Evolutionary conservation across 352 stramenopile species (phyloP).

Genomic region (Pythium biforme): DNA sequence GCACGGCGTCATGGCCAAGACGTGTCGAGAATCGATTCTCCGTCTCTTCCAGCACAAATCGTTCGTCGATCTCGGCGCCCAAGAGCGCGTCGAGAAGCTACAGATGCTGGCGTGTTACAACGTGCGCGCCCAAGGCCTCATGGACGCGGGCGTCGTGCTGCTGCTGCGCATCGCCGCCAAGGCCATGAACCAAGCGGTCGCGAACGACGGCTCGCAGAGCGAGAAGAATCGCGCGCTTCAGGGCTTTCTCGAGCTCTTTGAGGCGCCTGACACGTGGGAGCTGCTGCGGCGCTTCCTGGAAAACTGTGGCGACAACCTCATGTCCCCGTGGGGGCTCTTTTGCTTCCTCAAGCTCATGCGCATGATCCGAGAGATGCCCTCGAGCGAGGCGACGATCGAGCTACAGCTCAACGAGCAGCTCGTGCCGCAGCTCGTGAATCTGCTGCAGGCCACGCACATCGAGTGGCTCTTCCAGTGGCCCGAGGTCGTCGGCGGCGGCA

Average conservation of each 20-base stretch:
- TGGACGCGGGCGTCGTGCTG: conserved; percentile 65
- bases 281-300: conserved; percentile 20
- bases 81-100: conserved; percentile 27
- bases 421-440: conserved; percentile 52
- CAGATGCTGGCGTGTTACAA: conserved; percentile 69
- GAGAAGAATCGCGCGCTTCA: conserved; percentile 29
- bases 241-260: conserved; percentile 47
- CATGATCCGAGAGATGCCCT: conserved; percentile 68
- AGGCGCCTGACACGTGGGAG: conserved; percentile 46
- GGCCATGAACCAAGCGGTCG: conserved; percentile 30
- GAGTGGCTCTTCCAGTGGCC: conserved; percentile 70
- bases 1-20: conserved; percentile 38
- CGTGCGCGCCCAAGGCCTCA: conserved; percentile 57
- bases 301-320: conserved; percentile 45
- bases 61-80: conserved; percentile 12
- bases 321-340: conserved; percentile 85
- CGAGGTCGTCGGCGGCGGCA: conserved; percentile 72
- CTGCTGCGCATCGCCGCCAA: conserved; percentile 64
- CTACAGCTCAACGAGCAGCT: conserved; percentile 53
- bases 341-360: conserved; percentile 82
- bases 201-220: not conserved
- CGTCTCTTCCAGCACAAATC: conserved; percentile 44
- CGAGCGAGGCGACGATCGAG: conserved; percentile 41
- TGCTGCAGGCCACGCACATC: conserved; percentile 62
- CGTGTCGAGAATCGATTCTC: conserved; percentile 37